phyloP scores from a whole-genome alignment of 2,329 filamentous ascomycete species.

The Juglanconis juglandina region DNA sequence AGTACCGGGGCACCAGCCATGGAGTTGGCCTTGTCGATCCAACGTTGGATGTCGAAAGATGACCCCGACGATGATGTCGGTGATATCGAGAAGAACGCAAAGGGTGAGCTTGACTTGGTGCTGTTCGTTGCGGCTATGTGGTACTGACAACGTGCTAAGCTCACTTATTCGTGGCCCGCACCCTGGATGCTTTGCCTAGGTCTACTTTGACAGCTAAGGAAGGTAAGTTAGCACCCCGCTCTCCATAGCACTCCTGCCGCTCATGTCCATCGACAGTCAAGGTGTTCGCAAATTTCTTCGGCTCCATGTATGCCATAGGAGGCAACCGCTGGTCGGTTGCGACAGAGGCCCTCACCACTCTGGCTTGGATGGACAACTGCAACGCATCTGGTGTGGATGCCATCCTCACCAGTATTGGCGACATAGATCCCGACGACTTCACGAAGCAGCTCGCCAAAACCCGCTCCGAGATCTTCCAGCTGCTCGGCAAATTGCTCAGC shows the following conservation, averaged over 20 bases:
- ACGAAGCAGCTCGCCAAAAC: constrained; percentile 17
- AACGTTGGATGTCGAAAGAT: constrained; percentile 1
- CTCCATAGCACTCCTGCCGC: background rate
- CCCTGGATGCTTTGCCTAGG: constrained; percentile 45
- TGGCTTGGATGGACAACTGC: constrained; percentile 12
- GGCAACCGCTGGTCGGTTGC: constrained; percentile 10
- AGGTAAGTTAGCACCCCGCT: background rate
- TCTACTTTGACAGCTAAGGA: constrained; percentile 21
- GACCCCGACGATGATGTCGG: background rate
- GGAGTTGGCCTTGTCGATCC: constrained; percentile 8
- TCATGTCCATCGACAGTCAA: constrained; percentile 2
- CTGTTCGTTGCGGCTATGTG: background rate
- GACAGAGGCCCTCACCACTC: constrained; percentile 12
- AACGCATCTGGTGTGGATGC: constrained; percentile 8
- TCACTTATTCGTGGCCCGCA: constrained; percentile 54
- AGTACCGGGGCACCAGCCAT: background rate
- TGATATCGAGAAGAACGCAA: constrained; percentile 5
- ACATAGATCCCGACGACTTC: constrained; percentile 8
- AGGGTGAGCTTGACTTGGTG: background rate
- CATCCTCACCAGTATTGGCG: constrained; percentile 5
- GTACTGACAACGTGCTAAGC: constrained; percentile 33
- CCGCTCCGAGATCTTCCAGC: constrained; percentile 10
- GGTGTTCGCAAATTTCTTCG: constrained; percentile 2
- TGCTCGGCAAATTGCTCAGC: background rate
- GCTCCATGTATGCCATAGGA: constrained; percentile 15